Conservation (phyloP, 164 flowering plant genomes). For the Magnolia changhungtana region DNA sequence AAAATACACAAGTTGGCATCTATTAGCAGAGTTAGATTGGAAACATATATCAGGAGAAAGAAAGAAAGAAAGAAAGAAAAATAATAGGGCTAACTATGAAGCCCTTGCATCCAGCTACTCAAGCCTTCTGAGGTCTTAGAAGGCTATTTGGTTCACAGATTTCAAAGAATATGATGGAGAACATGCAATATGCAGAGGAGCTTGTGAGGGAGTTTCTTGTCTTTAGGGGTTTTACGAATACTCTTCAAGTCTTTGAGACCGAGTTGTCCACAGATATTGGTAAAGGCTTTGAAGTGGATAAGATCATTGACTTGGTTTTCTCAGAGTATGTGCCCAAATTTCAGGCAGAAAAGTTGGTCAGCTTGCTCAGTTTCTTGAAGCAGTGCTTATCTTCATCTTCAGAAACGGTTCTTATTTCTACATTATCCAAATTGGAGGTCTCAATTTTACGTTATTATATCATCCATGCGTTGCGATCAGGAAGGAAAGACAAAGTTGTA, state of each 20-base stretch:
- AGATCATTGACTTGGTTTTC: constrained; percentile 73
- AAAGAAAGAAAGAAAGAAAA: no score
- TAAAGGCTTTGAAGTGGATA: constrained; percentile 82
- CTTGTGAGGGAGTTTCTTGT: constrained; percentile 85
- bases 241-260: constrained; percentile 65
- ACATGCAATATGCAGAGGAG: constrained; percentile 86
- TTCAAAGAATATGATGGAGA: constrained; percentile 50
- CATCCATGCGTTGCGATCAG: constrained; percentile 59
- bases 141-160: background rate
- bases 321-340: constrained; percentile 65
- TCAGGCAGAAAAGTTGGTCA: constrained; percentile 61
- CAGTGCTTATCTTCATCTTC: constrained; percentile 54
- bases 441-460: constrained; percentile 71
- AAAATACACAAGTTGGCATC: background rate
- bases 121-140: no score
- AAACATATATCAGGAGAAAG: no score
- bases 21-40: background rate
- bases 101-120: no score
- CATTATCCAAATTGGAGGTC: constrained; percentile 62
- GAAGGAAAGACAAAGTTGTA: constrained; percentile 61
- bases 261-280: constrained; percentile 80
- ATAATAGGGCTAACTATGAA: no score
- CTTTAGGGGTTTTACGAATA: constrained; percentile 80
- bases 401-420: constrained; percentile 40
- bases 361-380: constrained; percentile 61